Conservation (phyloP, 768 basidiomycete species). For the Boletales sp. region DNA sequence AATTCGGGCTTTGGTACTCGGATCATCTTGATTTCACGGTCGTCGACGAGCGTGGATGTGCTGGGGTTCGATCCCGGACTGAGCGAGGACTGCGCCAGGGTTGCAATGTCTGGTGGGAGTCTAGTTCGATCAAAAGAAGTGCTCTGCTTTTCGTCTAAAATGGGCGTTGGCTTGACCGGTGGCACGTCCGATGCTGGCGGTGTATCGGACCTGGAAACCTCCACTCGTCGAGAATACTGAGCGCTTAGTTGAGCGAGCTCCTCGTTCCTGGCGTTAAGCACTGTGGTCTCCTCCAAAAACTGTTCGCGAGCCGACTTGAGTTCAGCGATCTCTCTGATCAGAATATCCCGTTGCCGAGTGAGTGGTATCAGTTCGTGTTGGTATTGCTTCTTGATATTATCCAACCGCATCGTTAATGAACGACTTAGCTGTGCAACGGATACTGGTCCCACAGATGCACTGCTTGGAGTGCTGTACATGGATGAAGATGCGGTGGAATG, state of each 20-base stretch:
- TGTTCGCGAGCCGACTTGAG: constrained; percentile 83
- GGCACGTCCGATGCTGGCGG: constrained; percentile 9
- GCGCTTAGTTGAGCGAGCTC: constrained; percentile 86
- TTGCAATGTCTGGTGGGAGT: constrained; percentile 6
- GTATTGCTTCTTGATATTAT: constrained; percentile 85
- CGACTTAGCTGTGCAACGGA: constrained; percentile 49
- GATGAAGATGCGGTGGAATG: constrained; percentile 21
- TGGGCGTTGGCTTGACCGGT: constrained; percentile 6
- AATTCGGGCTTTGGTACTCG: constrained; percentile 29
- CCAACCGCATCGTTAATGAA: constrained; percentile 80
- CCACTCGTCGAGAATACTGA: constrained; percentile 78
- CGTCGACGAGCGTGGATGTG: constrained; percentile 22
- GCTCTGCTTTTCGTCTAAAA: constrained; percentile 23
- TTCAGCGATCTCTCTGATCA: constrained; percentile 80
- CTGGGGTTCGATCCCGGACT: constrained; percentile 18
- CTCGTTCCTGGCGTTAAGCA: constrained; percentile 87
- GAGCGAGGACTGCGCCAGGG: constrained; percentile 11
- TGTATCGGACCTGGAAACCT: constrained; percentile 31
- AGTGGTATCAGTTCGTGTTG: constrained; percentile 83
- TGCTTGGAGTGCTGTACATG: constrained; percentile 24
- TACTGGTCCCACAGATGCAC: constrained; percentile 29
- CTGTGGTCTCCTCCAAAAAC: constrained; percentile 88
- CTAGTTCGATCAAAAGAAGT: constrained; percentile 28
- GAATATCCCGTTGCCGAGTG: constrained; percentile 72
- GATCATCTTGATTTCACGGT: constrained; percentile 25